These are phyloP conservation scores for Wickerhamomyces sp. DNA, from an alignment of 1,139 yeast genomes.

Conservation along the genomic window DNA sequence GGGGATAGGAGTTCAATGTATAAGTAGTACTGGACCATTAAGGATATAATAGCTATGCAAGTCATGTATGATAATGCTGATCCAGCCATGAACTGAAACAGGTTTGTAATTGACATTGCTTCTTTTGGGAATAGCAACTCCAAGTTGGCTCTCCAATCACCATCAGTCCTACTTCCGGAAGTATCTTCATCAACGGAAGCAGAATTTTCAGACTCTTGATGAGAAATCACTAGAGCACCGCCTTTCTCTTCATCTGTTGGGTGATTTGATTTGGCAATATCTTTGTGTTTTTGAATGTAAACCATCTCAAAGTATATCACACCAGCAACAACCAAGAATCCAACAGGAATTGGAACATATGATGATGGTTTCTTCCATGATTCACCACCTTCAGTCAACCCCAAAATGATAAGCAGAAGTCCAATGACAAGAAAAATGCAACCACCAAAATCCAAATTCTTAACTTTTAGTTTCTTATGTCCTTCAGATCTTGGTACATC, in stretches of 20 bases:
- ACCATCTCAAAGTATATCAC: constrained; percentile 15
- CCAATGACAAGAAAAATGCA: constrained; percentile 25
- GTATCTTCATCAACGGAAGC: too few species aligned
- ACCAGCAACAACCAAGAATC: constrained; percentile 9
- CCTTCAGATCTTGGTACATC: constrained; percentile 16
- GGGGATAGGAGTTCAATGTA: constrained; percentile 20
- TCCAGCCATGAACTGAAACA: constrained; percentile 11
- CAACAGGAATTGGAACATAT: constrained; percentile 23
- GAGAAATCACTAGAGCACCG: neutral
- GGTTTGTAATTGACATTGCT: constrained; percentile 17
- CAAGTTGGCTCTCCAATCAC: constrained; percentile 14
- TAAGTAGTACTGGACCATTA: constrained; percentile 14
- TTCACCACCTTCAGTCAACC: constrained; percentile 32
- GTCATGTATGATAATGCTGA: constrained; percentile 11
- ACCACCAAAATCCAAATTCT: constrained; percentile 25
- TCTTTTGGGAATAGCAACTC: constrained; percentile 20
- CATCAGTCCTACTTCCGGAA: too few species aligned
- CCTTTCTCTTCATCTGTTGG: neutral
- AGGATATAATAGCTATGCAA: constrained; percentile 10
- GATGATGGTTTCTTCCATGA: constrained; percentile 28
- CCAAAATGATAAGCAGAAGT: constrained; percentile 26
- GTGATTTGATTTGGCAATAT: neutral
- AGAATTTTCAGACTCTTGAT: neutral
- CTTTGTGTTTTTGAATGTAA: constrained; percentile 6
- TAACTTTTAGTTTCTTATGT: constrained; percentile 13